Conservation (phyloP, 2,329 filamentous ascomycete genomes). For the Diplodia scrobiculata region DNA sequence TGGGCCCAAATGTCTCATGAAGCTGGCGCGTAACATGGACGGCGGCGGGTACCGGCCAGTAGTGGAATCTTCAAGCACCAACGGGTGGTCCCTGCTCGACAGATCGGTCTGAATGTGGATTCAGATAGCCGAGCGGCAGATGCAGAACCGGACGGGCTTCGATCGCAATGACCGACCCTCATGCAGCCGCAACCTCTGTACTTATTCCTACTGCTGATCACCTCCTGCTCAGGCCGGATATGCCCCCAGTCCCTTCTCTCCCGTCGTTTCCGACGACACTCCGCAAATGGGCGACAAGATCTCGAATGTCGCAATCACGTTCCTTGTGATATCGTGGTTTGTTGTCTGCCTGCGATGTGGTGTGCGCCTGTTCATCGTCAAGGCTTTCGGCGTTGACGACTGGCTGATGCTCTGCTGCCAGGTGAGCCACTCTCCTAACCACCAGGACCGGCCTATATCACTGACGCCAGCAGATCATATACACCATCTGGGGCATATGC, state of each 20-base stretch:
- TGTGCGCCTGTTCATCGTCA: conserved; percentile 43
- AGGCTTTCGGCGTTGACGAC: conserved; percentile 47
- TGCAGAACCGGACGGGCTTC: background rate
- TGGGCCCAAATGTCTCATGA: conserved; percentile 9
- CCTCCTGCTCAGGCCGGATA: background rate
- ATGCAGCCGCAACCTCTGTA: background rate
- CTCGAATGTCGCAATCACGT: background rate
- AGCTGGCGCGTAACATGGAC: conserved; percentile 2
- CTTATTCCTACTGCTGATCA: conserved; percentile 8
- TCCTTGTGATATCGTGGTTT: conserved; percentile 45
- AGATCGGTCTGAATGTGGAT: conserved; percentile 25
- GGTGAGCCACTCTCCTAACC: conserved; percentile 37
- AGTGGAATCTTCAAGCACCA: background rate
- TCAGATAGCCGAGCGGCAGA: conserved; percentile 18
- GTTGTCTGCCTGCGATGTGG: conserved; percentile 45
- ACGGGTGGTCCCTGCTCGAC: background rate
- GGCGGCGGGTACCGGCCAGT: background rate
- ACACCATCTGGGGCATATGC: conserved; percentile 45
- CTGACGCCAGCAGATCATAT: conserved; percentile 38
- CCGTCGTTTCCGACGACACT: background rate
- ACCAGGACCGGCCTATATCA: background rate
- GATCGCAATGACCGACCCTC: conserved; percentile 15
- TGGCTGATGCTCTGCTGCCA: conserved; percentile 46
- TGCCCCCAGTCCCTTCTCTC: background rate
- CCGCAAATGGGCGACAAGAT: conserved; percentile 5